phyloP scores from a whole-genome alignment of 202 grass and related monocot genomes.

The Brachypodium distachyon region DNA sequence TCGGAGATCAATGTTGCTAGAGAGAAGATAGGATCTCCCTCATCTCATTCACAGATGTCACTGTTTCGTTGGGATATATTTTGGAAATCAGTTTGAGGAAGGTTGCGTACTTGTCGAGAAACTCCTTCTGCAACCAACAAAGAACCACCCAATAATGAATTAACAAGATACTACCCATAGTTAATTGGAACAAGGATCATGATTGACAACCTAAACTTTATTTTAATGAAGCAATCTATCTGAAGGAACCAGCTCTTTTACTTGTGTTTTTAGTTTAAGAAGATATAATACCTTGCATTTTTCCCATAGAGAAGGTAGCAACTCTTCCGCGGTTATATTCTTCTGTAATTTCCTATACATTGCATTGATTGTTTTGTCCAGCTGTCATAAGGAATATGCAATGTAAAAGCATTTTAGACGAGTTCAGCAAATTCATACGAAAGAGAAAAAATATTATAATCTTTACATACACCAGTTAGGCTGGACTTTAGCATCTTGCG shows the following conservation, averaged over 20 bases:
- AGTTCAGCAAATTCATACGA: not conserved
- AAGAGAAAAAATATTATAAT: slow-evolving; percentile 5
- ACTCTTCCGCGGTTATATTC: slow-evolving; percentile 87
- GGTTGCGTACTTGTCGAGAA: slow-evolving; percentile 81
- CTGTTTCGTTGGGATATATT: slow-evolving; percentile 85
- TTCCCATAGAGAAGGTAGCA: slow-evolving; percentile 88
- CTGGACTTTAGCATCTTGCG: slow-evolving; percentile 88
- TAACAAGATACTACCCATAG: not conserved
- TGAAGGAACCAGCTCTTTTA: too few species aligned
- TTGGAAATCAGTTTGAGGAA: slow-evolving; percentile 75
- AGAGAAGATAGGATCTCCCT: slow-evolving; percentile 46
- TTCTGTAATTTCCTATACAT: slow-evolving; percentile 99
- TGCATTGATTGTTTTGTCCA: slow-evolving; percentile 86
- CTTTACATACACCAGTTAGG: slow-evolving; percentile 61
- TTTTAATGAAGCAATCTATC: not conserved
- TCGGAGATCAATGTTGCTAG: slow-evolving; percentile 20
- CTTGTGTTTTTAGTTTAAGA: not conserved
- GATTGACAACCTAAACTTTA: not conserved
- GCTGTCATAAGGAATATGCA: slow-evolving; percentile 25
- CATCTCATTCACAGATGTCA: slow-evolving; percentile 66
- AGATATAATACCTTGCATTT: slow-evolving; percentile 79
- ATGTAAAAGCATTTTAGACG: not conserved
- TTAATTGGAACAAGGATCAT: not conserved
- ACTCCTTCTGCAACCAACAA: slow-evolving; percentile 76
- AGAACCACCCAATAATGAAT: not conserved